These are phyloP conservation scores for Suhomyces bokatorum DNA, from an alignment of 1,139 yeast species.

Conservation along the genomic window DNA sequence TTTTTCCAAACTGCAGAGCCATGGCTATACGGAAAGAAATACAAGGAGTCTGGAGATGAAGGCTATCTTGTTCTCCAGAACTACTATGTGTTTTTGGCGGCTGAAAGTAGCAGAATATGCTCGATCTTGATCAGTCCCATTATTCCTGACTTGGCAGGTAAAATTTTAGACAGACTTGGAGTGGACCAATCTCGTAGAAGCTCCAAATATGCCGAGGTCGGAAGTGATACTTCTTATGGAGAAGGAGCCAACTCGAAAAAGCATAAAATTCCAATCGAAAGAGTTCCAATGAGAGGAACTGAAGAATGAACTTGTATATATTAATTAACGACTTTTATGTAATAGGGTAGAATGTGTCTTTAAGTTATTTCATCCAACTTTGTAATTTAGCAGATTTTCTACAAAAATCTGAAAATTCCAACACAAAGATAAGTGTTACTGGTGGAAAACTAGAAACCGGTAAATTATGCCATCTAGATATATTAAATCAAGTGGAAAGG, in stretches of 20 bases:
- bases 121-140: conserved; percentile 71
- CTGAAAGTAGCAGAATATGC: conserved; percentile 69
- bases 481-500: too few species aligned
- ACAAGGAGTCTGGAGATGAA: conserved; percentile 28
- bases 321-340: neutral
- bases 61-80: conserved; percentile 39
- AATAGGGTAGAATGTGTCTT: too few species aligned
- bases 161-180: conserved; percentile 63
- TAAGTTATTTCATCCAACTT: too few species aligned
- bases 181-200: conserved; percentile 48
- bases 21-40: conserved; percentile 45
- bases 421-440: too few species aligned
- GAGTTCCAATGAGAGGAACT: conserved; percentile 24
- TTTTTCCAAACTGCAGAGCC: conserved; percentile 63
- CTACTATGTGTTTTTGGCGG: conserved; percentile 58
- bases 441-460: too few species aligned
- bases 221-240: conserved; percentile 53
- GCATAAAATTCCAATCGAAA: conserved; percentile 29
- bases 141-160: conserved; percentile 61
- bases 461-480: too few species aligned
- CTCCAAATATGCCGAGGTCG: conserved; percentile 38
- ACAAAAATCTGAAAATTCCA: too few species aligned
- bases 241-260: conserved; percentile 30
- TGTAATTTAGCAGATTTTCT: too few species aligned
- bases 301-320: conserved; percentile 9